Percentiles rank a stretch among this genome's conserved stretches.
phyloP scores from a whole-genome alignment of 1,284 basidiomycete genomes.

The Inonotus hispidus region DNA sequence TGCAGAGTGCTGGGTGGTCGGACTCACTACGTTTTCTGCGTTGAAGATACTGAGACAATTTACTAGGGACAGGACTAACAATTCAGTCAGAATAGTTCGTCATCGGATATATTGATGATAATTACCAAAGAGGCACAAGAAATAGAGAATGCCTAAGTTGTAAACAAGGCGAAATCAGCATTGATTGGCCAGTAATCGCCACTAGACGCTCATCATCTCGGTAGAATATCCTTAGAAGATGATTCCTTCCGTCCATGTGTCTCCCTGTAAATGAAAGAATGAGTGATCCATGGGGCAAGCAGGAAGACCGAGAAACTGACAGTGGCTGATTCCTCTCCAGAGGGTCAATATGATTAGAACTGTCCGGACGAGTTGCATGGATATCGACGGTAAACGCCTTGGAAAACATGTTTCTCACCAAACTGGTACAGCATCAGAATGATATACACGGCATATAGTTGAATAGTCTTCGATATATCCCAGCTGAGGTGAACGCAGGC shows the following conservation, averaged over 20 bases:
- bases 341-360: neutral
- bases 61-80: neutral
- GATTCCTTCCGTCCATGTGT: neutral
- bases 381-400: too few relatives aligned
- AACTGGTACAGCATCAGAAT: neutral
- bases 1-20: neutral
- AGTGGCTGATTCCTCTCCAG: neutral
- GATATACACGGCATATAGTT: neutral
- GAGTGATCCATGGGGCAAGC: neutral
- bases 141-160: neutral
- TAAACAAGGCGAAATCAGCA: neutral
- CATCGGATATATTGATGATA: neutral
- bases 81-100: neutral
- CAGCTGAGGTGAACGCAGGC: neutral
- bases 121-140: neutral
- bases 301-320: neutral
- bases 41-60: neutral
- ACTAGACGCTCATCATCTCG: neutral
- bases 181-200: neutral
- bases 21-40: neutral
- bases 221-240: neutral
- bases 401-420: neutral
- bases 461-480: neutral
- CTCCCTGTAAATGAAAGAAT: neutral
- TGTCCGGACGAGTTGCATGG: neutral